A percentile compares a stretch with the other conserved stretches of the same genome.
phyloP scores from a whole-genome alignment of 371 early-diverging fungal genomes.

The Lichtheimia hyalospora region DNA sequence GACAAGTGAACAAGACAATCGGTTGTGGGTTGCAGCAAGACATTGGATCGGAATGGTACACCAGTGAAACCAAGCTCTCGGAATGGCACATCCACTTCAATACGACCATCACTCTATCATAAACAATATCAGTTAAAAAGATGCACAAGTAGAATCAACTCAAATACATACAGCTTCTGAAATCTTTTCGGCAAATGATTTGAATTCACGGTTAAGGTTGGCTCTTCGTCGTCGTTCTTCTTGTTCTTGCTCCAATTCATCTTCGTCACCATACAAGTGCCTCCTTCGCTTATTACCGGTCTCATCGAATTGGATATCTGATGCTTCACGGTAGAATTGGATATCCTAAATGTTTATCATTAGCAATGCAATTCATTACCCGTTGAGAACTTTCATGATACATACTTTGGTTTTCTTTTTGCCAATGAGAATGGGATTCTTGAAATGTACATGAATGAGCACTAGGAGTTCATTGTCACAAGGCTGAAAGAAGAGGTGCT shows the following conservation, averaged over 20 bases:
- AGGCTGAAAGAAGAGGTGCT: slow-evolving; percentile 98
- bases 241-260: slow-evolving; percentile 95
- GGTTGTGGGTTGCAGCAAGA: slow-evolving; percentile 94
- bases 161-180: slow-evolving; percentile 66
- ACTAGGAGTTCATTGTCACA: slow-evolving; percentile 97
- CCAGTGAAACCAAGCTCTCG: slow-evolving; percentile 96
- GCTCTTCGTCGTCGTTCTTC: slow-evolving; percentile 89
- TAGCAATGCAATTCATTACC: neutral
- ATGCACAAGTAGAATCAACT: neutral
- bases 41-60: slow-evolving; percentile 95
- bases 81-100: slow-evolving; percentile 95
- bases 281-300: slow-evolving; percentile 95
- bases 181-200: slow-evolving; percentile 91
- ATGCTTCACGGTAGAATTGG: slow-evolving; percentile 98
- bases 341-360: slow-evolving; percentile 67
- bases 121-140: neutral
- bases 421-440: slow-evolving; percentile 96
- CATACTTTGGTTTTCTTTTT: slow-evolving; percentile 93
- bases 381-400: too few relatives aligned
- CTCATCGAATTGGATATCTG: slow-evolving; percentile 95
- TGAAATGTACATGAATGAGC: slow-evolving; percentile 95
- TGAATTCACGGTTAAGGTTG: slow-evolving; percentile 94
- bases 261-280: slow-evolving; percentile 93
- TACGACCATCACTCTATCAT: slow-evolving; percentile 67
- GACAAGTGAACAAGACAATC: slow-evolving; percentile 97